Conservation (phyloP, 2,329 filamentous ascomycete genomes). For the Chalaropsis ovoidea region DNA sequence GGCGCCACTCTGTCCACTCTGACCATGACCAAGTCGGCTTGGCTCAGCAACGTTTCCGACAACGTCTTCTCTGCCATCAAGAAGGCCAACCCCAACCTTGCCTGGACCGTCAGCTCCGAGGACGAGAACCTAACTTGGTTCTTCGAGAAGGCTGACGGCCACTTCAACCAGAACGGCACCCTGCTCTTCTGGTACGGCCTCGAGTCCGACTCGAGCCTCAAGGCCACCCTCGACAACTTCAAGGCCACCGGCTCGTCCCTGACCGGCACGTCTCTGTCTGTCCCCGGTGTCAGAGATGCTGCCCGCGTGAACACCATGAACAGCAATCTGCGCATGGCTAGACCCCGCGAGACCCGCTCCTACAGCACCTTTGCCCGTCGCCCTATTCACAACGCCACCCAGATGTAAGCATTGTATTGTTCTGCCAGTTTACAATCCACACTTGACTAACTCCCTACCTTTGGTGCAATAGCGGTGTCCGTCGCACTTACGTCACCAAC, state of each 20-base stretch:
- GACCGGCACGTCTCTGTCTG: constrained; percentile 81
- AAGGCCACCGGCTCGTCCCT: constrained; percentile 71
- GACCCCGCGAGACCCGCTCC: constrained; percentile 36
- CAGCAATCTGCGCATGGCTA: constrained; percentile 13
- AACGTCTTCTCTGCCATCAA: constrained; percentile 90
- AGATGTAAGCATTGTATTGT: constrained; percentile 19
- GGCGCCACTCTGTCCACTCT: constrained; percentile 81
- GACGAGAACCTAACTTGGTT: constrained; percentile 98
- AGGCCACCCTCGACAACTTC: constrained; percentile 76
- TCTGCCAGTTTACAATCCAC: background rate
- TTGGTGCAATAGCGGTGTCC: constrained; percentile 22
- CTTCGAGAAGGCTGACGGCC: constrained; percentile 92
- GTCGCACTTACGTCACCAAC: constrained; percentile 39
- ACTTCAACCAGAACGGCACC: constrained; percentile 71
- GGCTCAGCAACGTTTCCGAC: constrained; percentile 88
- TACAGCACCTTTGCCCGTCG: constrained; percentile 52
- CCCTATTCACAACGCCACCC: constrained; percentile 23
- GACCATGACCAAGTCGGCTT: constrained; percentile 86
- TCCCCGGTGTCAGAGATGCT: constrained; percentile 71
- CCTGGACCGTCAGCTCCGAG: constrained; percentile 93
- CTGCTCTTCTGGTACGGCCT: constrained; percentile 96
- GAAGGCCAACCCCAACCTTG: constrained; percentile 82
- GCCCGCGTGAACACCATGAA: constrained; percentile 44
- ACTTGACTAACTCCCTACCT: background rate
- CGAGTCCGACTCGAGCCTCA: constrained; percentile 69